Evolutionary conservation across 805 yeast genomes (phyloP).

Genomic region (Candida insectorum): DNA sequence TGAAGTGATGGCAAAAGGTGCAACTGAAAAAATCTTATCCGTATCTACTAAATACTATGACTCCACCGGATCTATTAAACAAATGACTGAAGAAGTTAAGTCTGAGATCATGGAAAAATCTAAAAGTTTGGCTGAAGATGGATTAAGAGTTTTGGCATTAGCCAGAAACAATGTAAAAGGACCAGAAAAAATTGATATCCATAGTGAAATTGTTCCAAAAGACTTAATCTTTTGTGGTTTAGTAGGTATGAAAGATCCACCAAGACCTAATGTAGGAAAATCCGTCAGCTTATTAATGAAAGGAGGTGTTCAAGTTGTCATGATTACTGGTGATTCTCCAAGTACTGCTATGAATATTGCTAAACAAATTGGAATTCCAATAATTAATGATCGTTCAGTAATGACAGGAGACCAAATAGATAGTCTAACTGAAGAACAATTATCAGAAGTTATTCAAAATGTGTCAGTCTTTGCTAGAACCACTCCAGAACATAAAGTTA

Average conservation of each 20-base stretch:
- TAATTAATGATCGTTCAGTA: slow-evolving; percentile 62
- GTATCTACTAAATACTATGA: slow-evolving; percentile 59
- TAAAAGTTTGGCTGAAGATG: slow-evolving; percentile 68
- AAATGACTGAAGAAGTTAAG: slow-evolving; percentile 50
- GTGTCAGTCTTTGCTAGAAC: slow-evolving; percentile 94
- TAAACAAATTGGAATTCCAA: slow-evolving; percentile 83
- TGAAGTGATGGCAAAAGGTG: slow-evolving; percentile 82
- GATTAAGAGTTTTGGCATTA: slow-evolving; percentile 81
- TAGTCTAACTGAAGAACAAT: slow-evolving; percentile 62
- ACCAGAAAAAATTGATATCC: slow-evolving; percentile 24
- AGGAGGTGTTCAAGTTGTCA: slow-evolving; percentile 96
- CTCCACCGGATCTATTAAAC: slow-evolving; percentile 56
- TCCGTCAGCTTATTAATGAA: slow-evolving; percentile 74
- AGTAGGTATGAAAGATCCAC: slow-evolving; percentile 97
- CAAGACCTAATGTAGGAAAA: slow-evolving; percentile 77
- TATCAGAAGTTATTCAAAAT: slow-evolving; percentile 71
- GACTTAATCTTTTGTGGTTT: slow-evolving; percentile 79
- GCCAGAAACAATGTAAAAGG: slow-evolving; percentile 48
- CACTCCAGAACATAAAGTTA: slow-evolving; percentile 89
- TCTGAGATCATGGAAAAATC: slow-evolving; percentile 55
- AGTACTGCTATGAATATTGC: slow-evolving; percentile 86
- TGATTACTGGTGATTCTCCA: slow-evolving; percentile 96
- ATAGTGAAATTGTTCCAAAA: slow-evolving; percentile 41
- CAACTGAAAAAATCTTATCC: slow-evolving; percentile 68
- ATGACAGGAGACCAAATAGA: slow-evolving; percentile 85